Conservation (phyloP, 2,329 filamentous ascomycete species). For the Colletotrichum orbiculare region DNA sequence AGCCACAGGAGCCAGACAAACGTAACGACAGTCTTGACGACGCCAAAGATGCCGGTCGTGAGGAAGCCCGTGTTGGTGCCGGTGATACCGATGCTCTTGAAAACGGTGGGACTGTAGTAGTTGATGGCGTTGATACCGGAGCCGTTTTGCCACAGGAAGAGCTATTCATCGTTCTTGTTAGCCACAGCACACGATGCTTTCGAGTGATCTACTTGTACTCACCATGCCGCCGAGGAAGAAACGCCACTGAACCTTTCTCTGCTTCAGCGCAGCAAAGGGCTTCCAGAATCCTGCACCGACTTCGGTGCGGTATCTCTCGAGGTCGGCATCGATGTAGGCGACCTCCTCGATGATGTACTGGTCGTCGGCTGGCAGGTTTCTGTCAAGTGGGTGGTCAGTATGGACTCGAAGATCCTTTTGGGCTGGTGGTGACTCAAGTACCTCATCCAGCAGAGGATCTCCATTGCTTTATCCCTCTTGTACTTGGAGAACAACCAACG, state of each 20-base stretch:
- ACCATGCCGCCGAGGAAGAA: constrained; percentile 76
- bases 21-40: constrained; percentile 78
- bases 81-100: constrained; percentile 62
- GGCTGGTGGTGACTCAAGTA: background rate
- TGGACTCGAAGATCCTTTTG: too few species aligned
- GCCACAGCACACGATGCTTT: background rate
- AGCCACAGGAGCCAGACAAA: constrained; percentile 76
- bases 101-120: constrained; percentile 78
- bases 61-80: constrained; percentile 58
- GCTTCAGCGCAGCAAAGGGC: constrained; percentile 69
- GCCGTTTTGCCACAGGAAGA: constrained; percentile 85
- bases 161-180: constrained; percentile 38
- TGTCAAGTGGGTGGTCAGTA: background rate
- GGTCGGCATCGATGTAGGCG: constrained; percentile 74
- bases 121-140: constrained; percentile 80
- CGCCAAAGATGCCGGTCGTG: constrained; percentile 81
- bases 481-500: constrained; percentile 76
- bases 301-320: constrained; percentile 71
- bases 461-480: constrained; percentile 67
- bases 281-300: constrained; percentile 81
- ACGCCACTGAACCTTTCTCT: constrained; percentile 72
- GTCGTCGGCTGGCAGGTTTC: constrained; percentile 63
- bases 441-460: constrained; percentile 70
- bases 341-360: constrained; percentile 80
- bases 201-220: background rate